Evolutionary conservation across 371 early-diverging fungal genomes (phyloP), one percentile per base, ranked within the genome.

Genomic region (Batrachochytrium dendrobatidis): DNA sequence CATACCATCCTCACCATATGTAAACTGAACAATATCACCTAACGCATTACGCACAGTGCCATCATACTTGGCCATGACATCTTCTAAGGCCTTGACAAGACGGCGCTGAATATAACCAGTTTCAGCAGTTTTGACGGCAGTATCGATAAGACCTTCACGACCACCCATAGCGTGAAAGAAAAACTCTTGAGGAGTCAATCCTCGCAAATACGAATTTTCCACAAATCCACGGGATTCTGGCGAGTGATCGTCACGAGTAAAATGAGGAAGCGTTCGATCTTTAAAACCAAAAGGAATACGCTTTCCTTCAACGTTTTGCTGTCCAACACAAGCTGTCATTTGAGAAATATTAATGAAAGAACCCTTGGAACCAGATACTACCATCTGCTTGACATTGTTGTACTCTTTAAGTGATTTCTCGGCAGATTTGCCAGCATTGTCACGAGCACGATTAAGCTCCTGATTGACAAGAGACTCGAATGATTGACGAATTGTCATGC

Each of bases 121-220:
- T 73, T 99, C 99, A 26, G 99, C 99, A 20, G 99, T 99, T 7
- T 99, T 99, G 57, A 98, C 95, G 56, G 99, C 99, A 34, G 99
- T 98, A 80, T 99, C 99, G 70, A 98, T 99, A 60, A 86, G 61
- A 35, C 88, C 99, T 84, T 99, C 99, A 79, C 99, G 89, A 69
- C 99, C 99, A 78, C 99, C 99, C 99, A 99, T 99, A 29, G 99
- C 98, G 80, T 99, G 99, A 87, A 99, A 99, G 76, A 94, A 99
- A 79, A 98, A 99, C 77, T 99, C 99, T 46, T 91, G 90, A 7
- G 99, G 98, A 1, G 92, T 93, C 64, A 99, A 67, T n/a, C 99
- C 99, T 54, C 91, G 81, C 58, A 99, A 73, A 72, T 98, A 99
- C 30, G 94, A 94, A 76, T 98, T 99, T 72, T 95, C 94, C 10